These are phyloP conservation scores for Medicago arabica DNA, from an alignment of 306 rosid species.

Conservation along the genomic window DNA sequence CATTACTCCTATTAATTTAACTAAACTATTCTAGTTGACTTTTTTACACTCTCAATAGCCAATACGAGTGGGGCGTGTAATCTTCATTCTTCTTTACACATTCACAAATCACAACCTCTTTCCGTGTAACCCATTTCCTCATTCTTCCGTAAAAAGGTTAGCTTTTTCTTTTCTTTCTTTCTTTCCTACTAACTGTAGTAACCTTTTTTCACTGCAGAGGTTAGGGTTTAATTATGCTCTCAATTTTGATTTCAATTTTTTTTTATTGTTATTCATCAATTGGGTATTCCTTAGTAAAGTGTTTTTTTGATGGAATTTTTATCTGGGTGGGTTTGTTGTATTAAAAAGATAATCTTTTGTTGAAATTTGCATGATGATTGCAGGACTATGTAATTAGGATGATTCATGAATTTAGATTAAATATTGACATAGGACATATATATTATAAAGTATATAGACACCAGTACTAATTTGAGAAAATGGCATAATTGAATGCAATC, in stretches of 20 bases:
- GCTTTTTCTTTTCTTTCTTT: background rate
- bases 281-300: slow-evolving; percentile 1
- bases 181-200: background rate
- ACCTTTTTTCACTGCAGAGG: slow-evolving; percentile 15
- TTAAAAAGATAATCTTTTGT: background rate
- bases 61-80: background rate
- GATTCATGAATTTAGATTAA: slow-evolving; percentile 34
- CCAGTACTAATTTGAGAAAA: too few species aligned
- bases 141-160: background rate
- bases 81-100: slow-evolving; percentile 20
- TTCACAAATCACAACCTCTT: slow-evolving; percentile 43
- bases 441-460: too few species aligned
- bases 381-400: slow-evolving; percentile 11
- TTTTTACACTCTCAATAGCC: background rate
- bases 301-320: background rate
- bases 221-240: slow-evolving; percentile 43
- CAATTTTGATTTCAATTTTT: slow-evolving; percentile 27
- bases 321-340: background rate
- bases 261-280: slow-evolving; percentile 7
- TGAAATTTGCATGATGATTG: slow-evolving; percentile 34
- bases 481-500: too few species aligned
- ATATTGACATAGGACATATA: background rate
- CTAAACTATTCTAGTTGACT: background rate
- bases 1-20: too few species aligned
- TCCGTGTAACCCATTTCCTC: slow-evolving; percentile 13